Evolutionary conservation across 2,329 filamentous ascomycete genomes (phyloP).

Genomic region (Colletotrichum filicis): DNA sequence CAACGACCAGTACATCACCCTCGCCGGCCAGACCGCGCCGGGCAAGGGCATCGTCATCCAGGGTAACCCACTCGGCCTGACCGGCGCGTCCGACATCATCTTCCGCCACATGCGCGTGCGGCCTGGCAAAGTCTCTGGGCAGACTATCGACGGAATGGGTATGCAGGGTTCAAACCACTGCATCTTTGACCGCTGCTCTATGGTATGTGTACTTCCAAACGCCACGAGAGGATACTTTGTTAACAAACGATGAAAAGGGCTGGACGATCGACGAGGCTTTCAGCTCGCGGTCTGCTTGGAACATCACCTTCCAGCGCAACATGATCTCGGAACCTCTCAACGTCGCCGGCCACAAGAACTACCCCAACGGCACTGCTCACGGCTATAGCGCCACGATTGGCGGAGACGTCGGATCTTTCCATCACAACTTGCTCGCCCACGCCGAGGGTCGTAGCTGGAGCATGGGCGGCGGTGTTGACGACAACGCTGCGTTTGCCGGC

Average conservation of each 20-base stretch:
- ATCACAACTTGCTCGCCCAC: slow-evolving; percentile 47
- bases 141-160: slow-evolving; percentile 48
- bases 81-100: slow-evolving; percentile 43
- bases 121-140: slow-evolving; percentile 43
- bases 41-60: slow-evolving; percentile 51
- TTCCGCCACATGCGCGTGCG: slow-evolving; percentile 42
- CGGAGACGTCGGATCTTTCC: slow-evolving; percentile 47
- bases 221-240: background rate
- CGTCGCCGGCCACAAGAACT: slow-evolving; percentile 49
- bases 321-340: slow-evolving; percentile 50
- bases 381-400: slow-evolving; percentile 43
- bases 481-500: slow-evolving; percentile 44
- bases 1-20: slow-evolving; percentile 54
- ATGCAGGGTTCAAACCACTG: slow-evolving; percentile 47
- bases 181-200: slow-evolving; percentile 48
- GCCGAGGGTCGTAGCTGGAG: slow-evolving; percentile 48
- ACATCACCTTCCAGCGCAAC: slow-evolving; percentile 48
- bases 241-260: slow-evolving; percentile 26
- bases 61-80: slow-evolving; percentile 44
- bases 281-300: slow-evolving; percentile 45
- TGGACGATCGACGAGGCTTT: slow-evolving; percentile 49
- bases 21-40: slow-evolving; percentile 61
- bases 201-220: slow-evolving; percentile 28
- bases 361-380: slow-evolving; percentile 44
- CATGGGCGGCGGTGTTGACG: slow-evolving; percentile 45